Base-by-base conservation (phyloP, 306 rosid genomes). In the Pyrus pyrifolia region DNA sequence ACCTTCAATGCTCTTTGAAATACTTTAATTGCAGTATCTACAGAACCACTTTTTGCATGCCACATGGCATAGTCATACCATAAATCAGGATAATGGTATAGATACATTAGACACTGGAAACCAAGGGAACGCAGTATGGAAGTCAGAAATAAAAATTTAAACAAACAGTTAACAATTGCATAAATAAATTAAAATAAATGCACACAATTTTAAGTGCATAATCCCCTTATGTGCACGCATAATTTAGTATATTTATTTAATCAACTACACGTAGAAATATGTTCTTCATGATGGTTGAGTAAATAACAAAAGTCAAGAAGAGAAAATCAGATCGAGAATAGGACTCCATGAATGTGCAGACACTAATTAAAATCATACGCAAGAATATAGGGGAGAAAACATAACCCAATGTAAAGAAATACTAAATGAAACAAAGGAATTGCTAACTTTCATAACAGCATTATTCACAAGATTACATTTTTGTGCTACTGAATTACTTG, bases 21-120 rank as follows among this genome's bases (percentile, higher is more conserved):
- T 55, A 95, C 92, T 90, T 95, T 95, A 84, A 90, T 86, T 82
- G 98, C 98, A 67, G 97, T 88, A 83, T 95, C 98, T 83, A 89
- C 78, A 12, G 91, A 89, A 81, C 97, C 97, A 85, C 87, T 79
- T 88, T 88, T 92, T 82, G 97, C 96, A 89, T 87, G 97, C 98
- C 97, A 95, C 79, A 84, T 88, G 49, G 97, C 98, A 85, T 89
- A 92, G 87, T 95, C 97, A 71, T 90, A 90, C 97, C 98, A 95
- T 84, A 90, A 77, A 84, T 95, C 98, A 81, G 97, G 92, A 87
- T 92, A 92, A 83, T 95, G 98, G 89, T 92, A 90, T 79, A 95
- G 80, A 86, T 89, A 88, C 98, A 95, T 95, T 84, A 95, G 89
- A 87, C 96, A 92, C 98, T 95, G 90, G 81, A 81, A 73, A 84